Conservation (phyloP, 2,329 filamentous ascomycete genomes). For the Calonectria montana region DNA sequence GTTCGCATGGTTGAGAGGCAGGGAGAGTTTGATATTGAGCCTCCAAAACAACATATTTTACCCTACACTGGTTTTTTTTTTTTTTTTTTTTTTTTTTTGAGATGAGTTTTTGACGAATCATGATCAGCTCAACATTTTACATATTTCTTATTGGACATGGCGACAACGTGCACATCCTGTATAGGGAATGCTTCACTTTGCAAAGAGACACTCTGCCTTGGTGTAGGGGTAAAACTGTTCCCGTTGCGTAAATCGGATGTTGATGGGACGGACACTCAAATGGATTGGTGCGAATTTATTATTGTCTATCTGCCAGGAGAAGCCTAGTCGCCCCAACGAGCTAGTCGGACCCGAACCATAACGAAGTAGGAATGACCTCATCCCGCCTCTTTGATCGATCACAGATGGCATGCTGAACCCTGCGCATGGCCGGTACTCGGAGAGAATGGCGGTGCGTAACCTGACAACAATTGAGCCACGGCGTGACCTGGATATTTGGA, state of each 20-base stretch:
- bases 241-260: background rate
- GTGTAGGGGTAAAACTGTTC: background rate
- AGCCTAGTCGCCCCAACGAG: background rate
- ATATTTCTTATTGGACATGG: background rate
- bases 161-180: background rate
- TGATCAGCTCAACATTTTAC: background rate
- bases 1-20: background rate
- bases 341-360: background rate
- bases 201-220: background rate
- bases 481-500: background rate
- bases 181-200: background rate
- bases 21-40: background rate
- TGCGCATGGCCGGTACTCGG: background rate
- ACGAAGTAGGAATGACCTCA: background rate
- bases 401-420: slow-evolving; percentile 8
- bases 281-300: too few species aligned
- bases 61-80: background rate
- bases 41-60: background rate
- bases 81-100: too few species aligned
- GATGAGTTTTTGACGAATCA: background rate
- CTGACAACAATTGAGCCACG: background rate
- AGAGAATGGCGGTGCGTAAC: background rate
- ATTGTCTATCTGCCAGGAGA: background rate
- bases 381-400: background rate
- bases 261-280: background rate